phyloP scores from a whole-genome alignment of 768 basidiomycete species.

The Agaricus blazei region DNA sequence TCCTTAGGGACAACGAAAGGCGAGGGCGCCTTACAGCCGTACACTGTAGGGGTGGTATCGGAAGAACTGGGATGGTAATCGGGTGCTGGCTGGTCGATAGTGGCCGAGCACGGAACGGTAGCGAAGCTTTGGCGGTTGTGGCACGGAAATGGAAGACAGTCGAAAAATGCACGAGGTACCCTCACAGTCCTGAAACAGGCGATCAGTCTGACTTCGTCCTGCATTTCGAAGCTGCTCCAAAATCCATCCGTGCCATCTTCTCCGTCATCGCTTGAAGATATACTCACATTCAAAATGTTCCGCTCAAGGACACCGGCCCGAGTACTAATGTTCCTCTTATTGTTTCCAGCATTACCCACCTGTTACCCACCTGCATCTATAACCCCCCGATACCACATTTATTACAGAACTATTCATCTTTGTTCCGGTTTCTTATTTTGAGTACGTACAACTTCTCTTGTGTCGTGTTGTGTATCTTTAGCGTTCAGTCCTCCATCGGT shows the following conservation, averaged over 20 bases:
- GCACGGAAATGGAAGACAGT: constrained; percentile 69
- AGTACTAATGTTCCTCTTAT: not conserved
- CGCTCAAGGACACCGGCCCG: not conserved
- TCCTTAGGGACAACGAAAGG: constrained; percentile 53
- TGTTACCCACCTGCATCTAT: not conserved
- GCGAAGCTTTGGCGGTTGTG: constrained; percentile 59
- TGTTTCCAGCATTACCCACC: not conserved
- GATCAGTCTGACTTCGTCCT: constrained; percentile 73
- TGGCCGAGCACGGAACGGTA: constrained; percentile 54
- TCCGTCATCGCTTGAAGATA: not conserved
- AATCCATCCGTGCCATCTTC: constrained; percentile 3
- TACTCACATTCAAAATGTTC: too few species aligned
- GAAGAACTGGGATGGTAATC: constrained; percentile 56
- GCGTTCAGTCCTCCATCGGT: too few species aligned
- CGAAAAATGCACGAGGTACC: constrained; percentile 72
- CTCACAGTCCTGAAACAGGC: constrained; percentile 76
- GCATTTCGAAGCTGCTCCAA: constrained; percentile 36
- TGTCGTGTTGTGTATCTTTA: too few species aligned
- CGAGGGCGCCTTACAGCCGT: constrained; percentile 64
- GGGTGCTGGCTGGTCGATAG: constrained; percentile 78
- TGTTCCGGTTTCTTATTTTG: too few species aligned
- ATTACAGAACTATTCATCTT: too few species aligned
- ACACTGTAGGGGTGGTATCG: constrained; percentile 78
- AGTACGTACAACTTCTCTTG: too few species aligned
- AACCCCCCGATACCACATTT: too few species aligned